Percentiles rank a stretch among this genome's conserved stretches.
Evolutionary conservation across 2,329 filamentous ascomycete species (phyloP).

Genomic region (Botryosphaeria agaves): DNA sequence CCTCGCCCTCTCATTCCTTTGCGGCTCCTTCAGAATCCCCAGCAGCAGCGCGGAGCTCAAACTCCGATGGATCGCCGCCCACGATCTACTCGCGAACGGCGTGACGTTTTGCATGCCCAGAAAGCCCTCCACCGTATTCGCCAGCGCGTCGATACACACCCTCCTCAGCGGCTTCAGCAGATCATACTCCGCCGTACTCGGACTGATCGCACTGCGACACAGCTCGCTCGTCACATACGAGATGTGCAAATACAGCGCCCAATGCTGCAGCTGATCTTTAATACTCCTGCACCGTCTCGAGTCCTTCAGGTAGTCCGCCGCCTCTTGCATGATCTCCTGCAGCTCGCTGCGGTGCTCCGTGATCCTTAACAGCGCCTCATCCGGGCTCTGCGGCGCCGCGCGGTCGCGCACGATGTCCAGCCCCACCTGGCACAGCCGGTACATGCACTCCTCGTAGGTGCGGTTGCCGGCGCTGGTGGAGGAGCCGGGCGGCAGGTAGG

Average conservation of each 20-base stretch:
- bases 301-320: constrained; percentile 39
- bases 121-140: constrained; percentile 41
- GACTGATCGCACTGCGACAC: constrained; percentile 41
- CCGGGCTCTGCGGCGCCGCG: constrained; percentile 33
- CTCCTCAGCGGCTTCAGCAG: constrained; percentile 30
- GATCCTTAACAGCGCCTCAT: constrained; percentile 36
- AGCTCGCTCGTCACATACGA: constrained; percentile 46
- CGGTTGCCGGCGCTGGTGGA: constrained; percentile 25
- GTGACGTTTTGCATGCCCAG: constrained; percentile 38
- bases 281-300: constrained; percentile 28
- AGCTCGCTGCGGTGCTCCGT: constrained; percentile 39
- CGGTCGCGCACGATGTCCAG: constrained; percentile 43
- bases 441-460: constrained; percentile 41
- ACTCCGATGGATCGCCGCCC: constrained; percentile 25
- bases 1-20: constrained; percentile 26
- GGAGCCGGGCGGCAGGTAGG: constrained; percentile 24
- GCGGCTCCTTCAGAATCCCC: constrained; percentile 25
- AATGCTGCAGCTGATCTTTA: constrained; percentile 39
- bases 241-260: constrained; percentile 42
- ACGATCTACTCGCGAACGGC: constrained; percentile 23
- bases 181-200: constrained; percentile 25
- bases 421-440: constrained; percentile 37
- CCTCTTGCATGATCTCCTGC: constrained; percentile 38
- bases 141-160: constrained; percentile 37
- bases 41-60: constrained; percentile 26